Base-by-base conservation (phyloP, 208 protist species). In the Hexamita inflata region DNA sequence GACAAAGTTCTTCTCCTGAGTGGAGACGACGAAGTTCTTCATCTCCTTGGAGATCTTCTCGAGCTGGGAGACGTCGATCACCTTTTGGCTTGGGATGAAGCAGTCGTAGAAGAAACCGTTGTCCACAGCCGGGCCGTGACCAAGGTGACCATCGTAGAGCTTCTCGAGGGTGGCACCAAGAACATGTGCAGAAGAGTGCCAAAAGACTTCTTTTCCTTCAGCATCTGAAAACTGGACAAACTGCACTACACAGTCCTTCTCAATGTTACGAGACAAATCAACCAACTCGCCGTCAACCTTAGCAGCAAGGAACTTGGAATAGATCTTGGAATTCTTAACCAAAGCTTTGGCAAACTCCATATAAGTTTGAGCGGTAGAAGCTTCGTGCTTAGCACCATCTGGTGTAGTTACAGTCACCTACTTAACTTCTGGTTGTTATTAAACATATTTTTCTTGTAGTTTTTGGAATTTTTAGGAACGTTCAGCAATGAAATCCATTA, bases 161-260 rank as follows among this genome's bases (percentile, higher is more conserved):
- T 80, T 73, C 83, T 99, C 95, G 35, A 99, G 59, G 7, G 93
- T 92, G 82, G 93, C 89, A 77, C 96, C 96, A n/a, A 99, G 87
- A n/a, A 99, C 85, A 86, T 99, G 96, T 40, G 95, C 89, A 58
- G 89, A 93, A 64, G 92, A 97, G 87, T 99, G 96, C 95, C 94
- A 98, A 79, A 98, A 99, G 1, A 97, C 92, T 60, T 94, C 81
- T 39, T 81, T 73, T 86, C 89, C 88, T 58, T 82, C 83, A n/a
- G 34, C 26, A 45, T 35, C 15, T n/a, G 76, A 57, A 53, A 80
- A 76, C 15, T 1, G 29, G 24, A 80, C 15, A n/a, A 62, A 73
- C 28, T 59, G 28, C 7, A 76, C 4, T 26, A n/a, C 30, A 15
- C 68, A 76, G 1, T 58, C 49, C 11, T 70, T 28, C 9, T 26